Evolutionary conservation across 2,329 filamentous ascomycete species (phyloP).

Genomic region (Colletotrichum sp.): DNA sequence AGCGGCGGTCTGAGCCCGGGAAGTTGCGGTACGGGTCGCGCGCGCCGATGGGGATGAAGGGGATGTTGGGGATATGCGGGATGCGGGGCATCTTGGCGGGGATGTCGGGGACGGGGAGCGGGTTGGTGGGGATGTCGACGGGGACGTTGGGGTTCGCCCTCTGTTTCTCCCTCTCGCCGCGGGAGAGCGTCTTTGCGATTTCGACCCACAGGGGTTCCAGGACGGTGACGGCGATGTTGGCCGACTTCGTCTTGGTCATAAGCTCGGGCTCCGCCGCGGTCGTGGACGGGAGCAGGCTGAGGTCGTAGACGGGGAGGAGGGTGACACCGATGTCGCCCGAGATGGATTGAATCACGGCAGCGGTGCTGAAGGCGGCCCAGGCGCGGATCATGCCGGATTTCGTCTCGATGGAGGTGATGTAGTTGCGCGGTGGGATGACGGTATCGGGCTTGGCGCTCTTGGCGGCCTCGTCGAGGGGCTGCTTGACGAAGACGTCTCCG

Average conservation of each 20-base stretch:
- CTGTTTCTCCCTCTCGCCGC: conserved; percentile 1
- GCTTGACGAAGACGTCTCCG: conserved; percentile 44
- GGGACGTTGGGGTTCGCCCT: conserved; percentile 14
- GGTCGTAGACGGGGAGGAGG: conserved; percentile 48
- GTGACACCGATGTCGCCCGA: conserved; percentile 45
- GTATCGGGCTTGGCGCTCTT: conserved; percentile 22
- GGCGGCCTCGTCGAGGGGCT: conserved; percentile 38
- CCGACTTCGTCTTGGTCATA: conserved; percentile 49
- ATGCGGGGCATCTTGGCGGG: conserved; percentile 5
- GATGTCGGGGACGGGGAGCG: not conserved
- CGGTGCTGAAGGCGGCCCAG: conserved; percentile 42
- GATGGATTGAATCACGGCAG: conserved; percentile 32
- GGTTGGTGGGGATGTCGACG: conserved; percentile 20
- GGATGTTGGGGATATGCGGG: not conserved
- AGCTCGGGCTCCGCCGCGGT: conserved; percentile 31
- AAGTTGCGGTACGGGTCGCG: conserved; percentile 25
- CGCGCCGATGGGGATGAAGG: not conserved
- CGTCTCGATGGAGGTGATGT: conserved; percentile 47
- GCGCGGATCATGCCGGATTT: conserved; percentile 49
- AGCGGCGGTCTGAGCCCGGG: conserved; percentile 5
- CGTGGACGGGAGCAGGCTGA: conserved; percentile 17
- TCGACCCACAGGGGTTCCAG: conserved; percentile 50
- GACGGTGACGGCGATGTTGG: conserved; percentile 40
- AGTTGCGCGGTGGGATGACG: conserved; percentile 49
- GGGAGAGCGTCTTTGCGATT: conserved; percentile 7